Conservation (phyloP, 1,139 yeast species). For the Hanseniaspora gamundiae region DNA sequence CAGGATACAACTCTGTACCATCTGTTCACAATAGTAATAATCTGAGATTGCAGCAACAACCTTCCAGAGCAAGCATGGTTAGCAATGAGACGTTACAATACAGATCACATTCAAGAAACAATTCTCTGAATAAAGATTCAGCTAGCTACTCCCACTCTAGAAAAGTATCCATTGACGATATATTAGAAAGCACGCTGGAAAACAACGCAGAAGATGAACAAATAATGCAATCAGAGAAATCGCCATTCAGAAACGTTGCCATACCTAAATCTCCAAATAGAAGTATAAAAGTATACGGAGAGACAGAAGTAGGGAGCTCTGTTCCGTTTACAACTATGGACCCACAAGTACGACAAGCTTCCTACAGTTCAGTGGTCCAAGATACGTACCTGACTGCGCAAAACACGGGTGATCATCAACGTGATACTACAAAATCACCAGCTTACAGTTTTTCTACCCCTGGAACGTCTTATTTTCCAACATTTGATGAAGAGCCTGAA, state of each 20-base stretch:
- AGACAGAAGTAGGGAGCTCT: not conserved
- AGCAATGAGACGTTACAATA: not conserved
- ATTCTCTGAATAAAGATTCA: not conserved
- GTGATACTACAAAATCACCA: not conserved
- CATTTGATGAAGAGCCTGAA: no score
- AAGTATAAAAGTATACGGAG: slow-evolving; percentile 1
- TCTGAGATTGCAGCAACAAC: slow-evolving; percentile 2
- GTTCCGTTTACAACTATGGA: not conserved
- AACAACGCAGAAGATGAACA: slow-evolving; percentile 12
- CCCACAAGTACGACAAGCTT: not conserved
- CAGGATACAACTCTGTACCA: not conserved
- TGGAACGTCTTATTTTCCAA: no score
- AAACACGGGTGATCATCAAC: not conserved
- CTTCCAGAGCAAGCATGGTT: not conserved
- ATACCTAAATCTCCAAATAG: not conserved
- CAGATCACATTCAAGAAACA: not conserved
- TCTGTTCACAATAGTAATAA: not conserved
- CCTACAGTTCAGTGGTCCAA: not conserved
- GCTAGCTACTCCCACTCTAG: not conserved
- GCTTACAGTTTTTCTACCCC: not conserved
- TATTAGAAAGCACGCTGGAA: slow-evolving; percentile 20
- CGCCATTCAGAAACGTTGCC: slow-evolving; percentile 4
- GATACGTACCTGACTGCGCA: not conserved
- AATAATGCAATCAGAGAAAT: slow-evolving; percentile 3
- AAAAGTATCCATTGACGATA: slow-evolving; percentile 17